Evolutionary conservation across 768 basidiomycete species (phyloP), one percentile per base, ranked within the genome.

Genomic region (Neoboletus subvelutipes): DNA sequence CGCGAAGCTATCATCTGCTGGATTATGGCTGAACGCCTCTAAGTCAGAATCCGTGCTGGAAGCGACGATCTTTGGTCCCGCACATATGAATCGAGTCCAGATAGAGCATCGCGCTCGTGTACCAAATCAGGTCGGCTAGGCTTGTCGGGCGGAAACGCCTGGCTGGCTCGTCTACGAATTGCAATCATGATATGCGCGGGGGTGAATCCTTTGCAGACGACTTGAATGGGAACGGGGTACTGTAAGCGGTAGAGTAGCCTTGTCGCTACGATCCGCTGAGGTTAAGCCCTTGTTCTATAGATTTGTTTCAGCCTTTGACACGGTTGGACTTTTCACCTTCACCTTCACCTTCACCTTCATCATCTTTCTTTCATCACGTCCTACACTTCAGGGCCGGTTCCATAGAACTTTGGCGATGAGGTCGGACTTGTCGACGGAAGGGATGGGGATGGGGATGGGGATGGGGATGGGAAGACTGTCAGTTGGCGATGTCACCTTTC

Each of bases 11-110:
- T 82, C 84, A 85, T 84, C 83, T 81, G 85, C 81, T 83, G 84
- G 85, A 85, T 86, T 86, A 87, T 86, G 85, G 82, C 85, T 87
- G 84, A 86, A 86, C 79, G 83, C 85, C 85, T 87, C 85, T 86
- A 86, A 86, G 84, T 77, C 83, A 85, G 84, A 86, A 87, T 85
- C 84, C 80, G 78, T 85, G 83, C 85, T 83, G 80, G 82, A 86
- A 77, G 81, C 78, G 80, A 85, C 77, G 83, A 85, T 83, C 77
- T 83, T 80, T 77, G 79, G 82, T 83, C 83, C 80, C 78, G 81
- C 79, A 60, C 53, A 62, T 62, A 45, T 61, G 5, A 61, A 61
- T 43, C 17, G 60, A 62, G 60, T 62, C 13, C 4, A 62, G 77
- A 79, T 81, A 75, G 81, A 73, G 83, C 78, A 76, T 82, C 78